Base-by-base conservation (phyloP, 2,329 filamentous ascomycete genomes). In the Microcera coccophila region DNA sequence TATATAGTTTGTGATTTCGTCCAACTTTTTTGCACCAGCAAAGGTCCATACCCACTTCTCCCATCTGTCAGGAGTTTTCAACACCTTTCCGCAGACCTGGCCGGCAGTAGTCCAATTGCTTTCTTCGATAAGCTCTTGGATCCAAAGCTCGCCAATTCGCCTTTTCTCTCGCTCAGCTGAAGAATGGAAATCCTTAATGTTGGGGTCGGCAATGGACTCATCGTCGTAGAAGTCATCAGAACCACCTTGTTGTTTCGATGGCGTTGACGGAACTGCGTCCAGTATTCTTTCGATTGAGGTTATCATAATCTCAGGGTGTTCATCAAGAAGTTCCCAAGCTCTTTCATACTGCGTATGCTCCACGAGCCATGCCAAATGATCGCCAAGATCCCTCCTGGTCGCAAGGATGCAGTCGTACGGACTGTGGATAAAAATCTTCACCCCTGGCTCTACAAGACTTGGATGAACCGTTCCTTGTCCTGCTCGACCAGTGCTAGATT, bases 1-100 rank as follows among this genome's bases (percentile, higher is more conserved):
- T 21, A 98, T 87, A 57, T 85, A 83, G 26, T 85, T 78, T 4
- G 87, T 85, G 47, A 98, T 95, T 55, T 95, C 90, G 61, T 96
- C 88, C 55, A 95, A 89, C 59, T 83, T 89, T 50, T 87, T 79
- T 3, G 87, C 85, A 31, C 89, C 85, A 7, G 90, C 88, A 67
- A 98, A 98, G 0, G 81, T 84, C 81, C 87, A 94, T 4, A 94
- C 85, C 90, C 91, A 97, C 57, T 94, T 88, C 67, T 97, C 90
- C 93, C 93, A 98, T 54, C 85, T 75, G 36, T 85, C 75, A 1
- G 89, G 81, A 1, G 84, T 88, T 33, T 82, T 82, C 1, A 98
- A 73, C 1, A 96, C 90, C 58, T 84, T 89, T 12, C 85, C 87
- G 45, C 90, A 91, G 4, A 94, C 75, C 57, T 85, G 75, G 1